Conservation (phyloP, 2,329 filamentous ascomycete species). For the Phialophora macrospora region DNA sequence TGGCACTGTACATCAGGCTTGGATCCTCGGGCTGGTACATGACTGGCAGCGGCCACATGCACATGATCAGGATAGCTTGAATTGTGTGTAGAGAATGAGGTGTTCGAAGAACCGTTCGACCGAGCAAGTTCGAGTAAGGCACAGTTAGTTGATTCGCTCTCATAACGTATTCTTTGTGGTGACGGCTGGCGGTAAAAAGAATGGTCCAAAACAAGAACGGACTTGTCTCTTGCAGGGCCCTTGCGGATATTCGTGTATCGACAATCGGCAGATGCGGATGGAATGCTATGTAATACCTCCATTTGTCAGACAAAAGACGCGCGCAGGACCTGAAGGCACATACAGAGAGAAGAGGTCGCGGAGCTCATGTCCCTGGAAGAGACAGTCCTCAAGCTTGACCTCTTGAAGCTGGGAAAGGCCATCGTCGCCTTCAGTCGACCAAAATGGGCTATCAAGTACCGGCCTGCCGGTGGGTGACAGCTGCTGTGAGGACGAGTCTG, state of each 20-base stretch:
- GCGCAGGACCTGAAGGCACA: background rate
- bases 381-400: slow-evolving; percentile 7
- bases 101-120: slow-evolving; percentile 18
- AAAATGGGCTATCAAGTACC: background rate
- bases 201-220: slow-evolving; percentile 23
- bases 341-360: slow-evolving; percentile 12
- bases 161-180: slow-evolving; percentile 13
- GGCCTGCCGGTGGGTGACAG: background rate
- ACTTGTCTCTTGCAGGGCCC: slow-evolving; percentile 14
- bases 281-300: slow-evolving; percentile 13
- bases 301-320: background rate
- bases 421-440: background rate
- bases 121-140: slow-evolving; percentile 17
- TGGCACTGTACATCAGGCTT: slow-evolving; percentile 17
- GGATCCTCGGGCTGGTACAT: slow-evolving; percentile 23
- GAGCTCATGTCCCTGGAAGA: slow-evolving; percentile 4
- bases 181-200: slow-evolving; percentile 17
- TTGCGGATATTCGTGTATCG: slow-evolving; percentile 7
- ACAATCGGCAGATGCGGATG: slow-evolving; percentile 21
- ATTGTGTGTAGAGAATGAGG: slow-evolving; percentile 20
- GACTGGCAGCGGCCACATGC: slow-evolving; percentile 21
- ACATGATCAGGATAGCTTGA: slow-evolving; percentile 19
- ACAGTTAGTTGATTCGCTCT: slow-evolving; percentile 12
- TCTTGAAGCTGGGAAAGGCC: slow-evolving; percentile 1
- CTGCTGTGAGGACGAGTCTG: background rate